Evolutionary conservation across 306 rosid genomes (phyloP).

Genomic region (Cicer pinnatifidum): DNA sequence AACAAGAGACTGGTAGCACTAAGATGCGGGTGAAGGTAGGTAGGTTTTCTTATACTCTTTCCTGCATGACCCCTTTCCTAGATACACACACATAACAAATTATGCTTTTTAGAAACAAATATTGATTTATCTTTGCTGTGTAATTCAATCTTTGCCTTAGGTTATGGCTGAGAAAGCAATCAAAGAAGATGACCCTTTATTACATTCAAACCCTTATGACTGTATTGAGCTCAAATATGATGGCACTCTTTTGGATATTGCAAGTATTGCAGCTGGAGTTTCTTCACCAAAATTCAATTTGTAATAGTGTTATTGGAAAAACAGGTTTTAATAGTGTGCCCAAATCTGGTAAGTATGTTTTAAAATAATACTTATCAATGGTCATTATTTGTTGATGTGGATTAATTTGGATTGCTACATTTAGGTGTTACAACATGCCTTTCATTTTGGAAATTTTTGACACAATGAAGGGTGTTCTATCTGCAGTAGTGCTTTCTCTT

Average conservation of each 20-base stretch:
- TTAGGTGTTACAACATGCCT: too few species aligned
- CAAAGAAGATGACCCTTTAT: conserved; percentile 64
- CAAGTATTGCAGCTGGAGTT: conserved; percentile 87
- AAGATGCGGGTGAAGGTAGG: conserved; percentile 86
- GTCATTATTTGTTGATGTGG: too few species aligned
- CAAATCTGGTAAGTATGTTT: conserved; percentile 70
- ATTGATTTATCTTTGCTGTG: conserved; percentile 26
- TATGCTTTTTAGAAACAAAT: conserved; percentile 22
- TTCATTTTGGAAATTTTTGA: too few species aligned
- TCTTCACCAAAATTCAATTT: conserved; percentile 62
- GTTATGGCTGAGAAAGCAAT: conserved; percentile 81
- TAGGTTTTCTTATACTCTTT: conserved; percentile 36
- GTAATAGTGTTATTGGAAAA: conserved; percentile 70
- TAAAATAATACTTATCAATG: too few species aligned
- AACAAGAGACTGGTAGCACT: conserved; percentile 55
- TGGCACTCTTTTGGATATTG: conserved; percentile 86
- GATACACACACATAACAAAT: background rate
- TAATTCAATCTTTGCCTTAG: conserved; percentile 54
- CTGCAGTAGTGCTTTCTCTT: too few species aligned
- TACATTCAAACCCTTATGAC: conserved; percentile 81
- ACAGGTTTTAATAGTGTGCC: conserved; percentile 75
- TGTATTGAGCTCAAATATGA: conserved; percentile 84
- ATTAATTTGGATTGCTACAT: too few species aligned
- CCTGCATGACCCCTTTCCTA: background rate
- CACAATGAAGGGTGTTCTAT: too few species aligned